Percentiles rank a stretch among this genome's conserved stretches.
phyloP scores from a whole-genome alignment of 164 flowering plant species.

The Vitis cinerea region DNA sequence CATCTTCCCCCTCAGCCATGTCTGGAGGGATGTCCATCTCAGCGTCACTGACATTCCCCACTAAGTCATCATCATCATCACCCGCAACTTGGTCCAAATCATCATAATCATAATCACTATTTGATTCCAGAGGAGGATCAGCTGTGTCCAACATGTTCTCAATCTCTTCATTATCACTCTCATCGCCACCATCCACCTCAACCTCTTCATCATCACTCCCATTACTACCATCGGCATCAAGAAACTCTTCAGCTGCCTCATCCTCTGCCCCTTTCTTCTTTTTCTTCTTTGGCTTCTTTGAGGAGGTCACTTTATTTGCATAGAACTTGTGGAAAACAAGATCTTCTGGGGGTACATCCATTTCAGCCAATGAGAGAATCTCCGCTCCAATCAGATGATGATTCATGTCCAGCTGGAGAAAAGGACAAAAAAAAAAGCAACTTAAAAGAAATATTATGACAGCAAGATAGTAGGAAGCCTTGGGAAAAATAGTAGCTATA shows the following conservation, averaged over 20 bases:
- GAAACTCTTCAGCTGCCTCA: constrained; percentile 65
- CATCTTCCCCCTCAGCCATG: constrained; percentile 36
- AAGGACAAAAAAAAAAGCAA: constrained; percentile 4
- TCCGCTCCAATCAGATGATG: constrained; percentile 76
- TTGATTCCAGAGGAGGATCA: constrained; percentile 33
- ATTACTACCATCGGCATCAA: constrained; percentile 42
- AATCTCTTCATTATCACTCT: constrained; percentile 86
- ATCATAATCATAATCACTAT: constrained; percentile 80
- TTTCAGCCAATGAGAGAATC: constrained; percentile 78
- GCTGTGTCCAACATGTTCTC: constrained; percentile 62
- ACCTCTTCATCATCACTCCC: constrained; percentile 89
- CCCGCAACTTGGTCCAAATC: constrained; percentile 64
- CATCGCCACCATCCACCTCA: constrained; percentile 57
- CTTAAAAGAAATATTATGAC: too few species aligned
- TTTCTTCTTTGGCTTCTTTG: constrained; percentile 77
- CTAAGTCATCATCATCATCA: constrained; percentile 82
- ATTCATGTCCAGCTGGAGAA: constrained; percentile 66
- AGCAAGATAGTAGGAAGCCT: too few species aligned
- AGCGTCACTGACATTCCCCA: constrained; percentile 62
- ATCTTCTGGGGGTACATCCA: constrained; percentile 91
- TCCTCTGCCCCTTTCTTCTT: constrained; percentile 60
- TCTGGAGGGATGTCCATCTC: constrained; percentile 47
- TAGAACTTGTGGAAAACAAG: constrained; percentile 93
- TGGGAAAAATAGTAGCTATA: too few species aligned
- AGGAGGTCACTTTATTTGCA: constrained; percentile 62